Percentiles rank a stretch among this genome's conserved stretches.
These are phyloP conservation scores for Leishmania tarentolae DNA, from an alignment of 208 protist genomes.

Conservation along the genomic window DNA sequence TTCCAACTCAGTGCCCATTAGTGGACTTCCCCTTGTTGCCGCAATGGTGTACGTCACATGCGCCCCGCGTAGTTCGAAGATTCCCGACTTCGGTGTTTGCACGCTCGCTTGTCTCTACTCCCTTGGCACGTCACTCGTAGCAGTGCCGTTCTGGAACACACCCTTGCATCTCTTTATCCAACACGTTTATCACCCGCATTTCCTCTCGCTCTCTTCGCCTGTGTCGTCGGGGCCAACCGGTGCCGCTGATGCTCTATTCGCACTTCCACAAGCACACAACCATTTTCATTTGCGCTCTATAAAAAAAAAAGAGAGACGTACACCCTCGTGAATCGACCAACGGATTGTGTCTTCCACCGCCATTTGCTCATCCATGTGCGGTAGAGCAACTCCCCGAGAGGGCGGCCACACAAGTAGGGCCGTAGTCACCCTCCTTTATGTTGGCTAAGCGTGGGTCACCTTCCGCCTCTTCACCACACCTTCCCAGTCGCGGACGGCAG, in stretches of 20 bases:
- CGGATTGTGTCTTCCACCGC: too few relatives aligned
- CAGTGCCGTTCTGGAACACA: background rate
- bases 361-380: too few relatives aligned
- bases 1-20: background rate
- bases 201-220: background rate
- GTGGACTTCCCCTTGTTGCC: background rate
- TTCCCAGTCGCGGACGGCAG: background rate
- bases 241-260: background rate
- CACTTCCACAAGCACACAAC: background rate
- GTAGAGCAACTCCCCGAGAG: background rate
- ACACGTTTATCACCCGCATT: background rate
- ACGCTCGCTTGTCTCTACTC: background rate
- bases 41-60: background rate
- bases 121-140: background rate
- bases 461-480: background rate
- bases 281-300: background rate
- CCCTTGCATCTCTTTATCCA: background rate
- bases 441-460: background rate
- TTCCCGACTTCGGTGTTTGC: background rate
- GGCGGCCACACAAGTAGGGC: background rate
- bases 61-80: background rate
- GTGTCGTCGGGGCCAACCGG: background rate
- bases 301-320: too few relatives aligned
- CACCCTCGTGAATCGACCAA: background rate
- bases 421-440: background rate